These are phyloP conservation scores for Saccharomycopsis olivae DNA, from an alignment of 805 yeast genomes.

Conservation along the genomic window DNA sequence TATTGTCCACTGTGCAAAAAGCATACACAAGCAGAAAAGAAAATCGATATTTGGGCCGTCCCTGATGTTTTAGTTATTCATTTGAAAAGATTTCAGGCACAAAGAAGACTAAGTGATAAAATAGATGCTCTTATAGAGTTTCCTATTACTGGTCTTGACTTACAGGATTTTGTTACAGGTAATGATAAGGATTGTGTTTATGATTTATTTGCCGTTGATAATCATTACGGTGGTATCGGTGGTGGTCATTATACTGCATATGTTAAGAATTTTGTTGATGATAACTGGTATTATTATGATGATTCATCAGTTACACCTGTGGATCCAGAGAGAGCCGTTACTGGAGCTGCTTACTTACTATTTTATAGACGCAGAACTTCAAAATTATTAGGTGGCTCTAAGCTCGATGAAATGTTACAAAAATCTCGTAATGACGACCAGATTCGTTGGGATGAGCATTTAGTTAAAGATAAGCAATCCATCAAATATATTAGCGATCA, in stretches of 20 bases:
- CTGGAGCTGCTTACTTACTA: constrained; percentile 77
- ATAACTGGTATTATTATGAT: constrained; percentile 81
- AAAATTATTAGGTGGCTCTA: constrained; percentile 37
- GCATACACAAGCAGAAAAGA: constrained; percentile 83
- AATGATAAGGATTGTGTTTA: constrained; percentile 34
- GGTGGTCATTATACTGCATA: constrained; percentile 97
- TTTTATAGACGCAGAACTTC: constrained; percentile 56
- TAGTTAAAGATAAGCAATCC: no score
- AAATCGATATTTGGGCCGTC: constrained; percentile 84
- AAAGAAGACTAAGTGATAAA: constrained; percentile 79
- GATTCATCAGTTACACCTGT: constrained; percentile 65
- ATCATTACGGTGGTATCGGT: constrained; percentile 92
- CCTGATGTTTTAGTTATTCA: constrained; percentile 89
- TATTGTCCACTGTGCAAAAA: constrained; percentile 85
- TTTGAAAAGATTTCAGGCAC: constrained; percentile 80
- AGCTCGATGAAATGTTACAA: constrained; percentile 30
- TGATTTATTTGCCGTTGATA: constrained; percentile 87
- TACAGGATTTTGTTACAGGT: constrained; percentile 42
- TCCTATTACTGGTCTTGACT: constrained; percentile 75
- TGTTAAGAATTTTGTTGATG: constrained; percentile 67
- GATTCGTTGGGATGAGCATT: no score
- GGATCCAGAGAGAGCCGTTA: constrained; percentile 48
- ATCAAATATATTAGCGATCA: no score
- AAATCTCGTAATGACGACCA: constrained; percentile 30
- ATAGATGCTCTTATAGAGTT: constrained; percentile 77